Conservation (phyloP, 306 rosid species). For the Vachellia collinsii region DNA sequence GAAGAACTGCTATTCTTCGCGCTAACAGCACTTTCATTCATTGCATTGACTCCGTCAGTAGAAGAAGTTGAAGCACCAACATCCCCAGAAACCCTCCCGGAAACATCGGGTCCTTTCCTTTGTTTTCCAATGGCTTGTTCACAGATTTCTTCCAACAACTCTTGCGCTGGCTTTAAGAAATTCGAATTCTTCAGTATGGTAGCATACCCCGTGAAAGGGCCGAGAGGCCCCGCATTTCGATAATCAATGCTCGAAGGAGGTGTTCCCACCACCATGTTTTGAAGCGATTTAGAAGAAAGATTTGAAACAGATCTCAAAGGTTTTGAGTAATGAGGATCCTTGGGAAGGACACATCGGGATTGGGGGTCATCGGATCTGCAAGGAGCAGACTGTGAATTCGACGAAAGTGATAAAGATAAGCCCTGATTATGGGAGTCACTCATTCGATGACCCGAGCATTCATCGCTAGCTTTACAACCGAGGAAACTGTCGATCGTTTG, state of each 20-base stretch:
- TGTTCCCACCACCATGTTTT: no score
- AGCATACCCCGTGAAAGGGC: conserved; percentile 96
- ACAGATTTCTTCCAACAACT: conserved; percentile 67
- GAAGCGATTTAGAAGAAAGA: conserved; percentile 4
- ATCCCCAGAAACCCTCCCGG: conserved; percentile 31
- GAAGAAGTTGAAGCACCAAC: conserved; percentile 45
- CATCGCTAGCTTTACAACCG: no score
- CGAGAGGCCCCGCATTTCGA: conserved; percentile 77
- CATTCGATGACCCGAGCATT: conserved; percentile 34
- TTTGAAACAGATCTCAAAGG: conserved; percentile 33
- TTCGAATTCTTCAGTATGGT: conserved; percentile 77
- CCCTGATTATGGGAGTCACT: conserved; percentile 66
- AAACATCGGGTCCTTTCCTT: conserved; percentile 29
- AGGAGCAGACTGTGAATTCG: conserved; percentile 61
- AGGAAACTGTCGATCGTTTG: conserved; percentile 31
- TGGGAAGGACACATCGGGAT: no score
- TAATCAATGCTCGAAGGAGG: background rate
- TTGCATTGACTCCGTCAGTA: conserved; percentile 42
- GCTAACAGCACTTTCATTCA: conserved; percentile 37
- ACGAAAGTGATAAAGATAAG: conserved; percentile 77
- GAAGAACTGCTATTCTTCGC: conserved; percentile 42
- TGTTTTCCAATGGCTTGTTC: conserved; percentile 30
- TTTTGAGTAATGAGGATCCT: conserved; percentile 9
- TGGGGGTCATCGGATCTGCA: no score
- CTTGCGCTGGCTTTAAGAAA: conserved; percentile 76